Conservation (phyloP, 805 yeast species). For the Pichia ethanolica region DNA sequence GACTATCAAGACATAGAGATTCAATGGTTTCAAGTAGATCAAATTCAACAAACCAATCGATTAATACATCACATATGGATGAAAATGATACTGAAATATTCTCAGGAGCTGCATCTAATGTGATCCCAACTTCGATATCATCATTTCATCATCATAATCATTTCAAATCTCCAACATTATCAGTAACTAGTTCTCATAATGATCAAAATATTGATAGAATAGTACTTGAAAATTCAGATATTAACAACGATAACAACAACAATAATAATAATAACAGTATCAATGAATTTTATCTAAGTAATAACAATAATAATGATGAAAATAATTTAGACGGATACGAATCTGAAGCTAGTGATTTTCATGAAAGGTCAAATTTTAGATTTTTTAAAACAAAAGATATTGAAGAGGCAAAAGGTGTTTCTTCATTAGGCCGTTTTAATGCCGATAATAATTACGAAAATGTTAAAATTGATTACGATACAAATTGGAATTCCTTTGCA, state of each 20-base stretch:
- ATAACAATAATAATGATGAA: conserved; percentile 27
- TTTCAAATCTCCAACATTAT: conserved; percentile 19
- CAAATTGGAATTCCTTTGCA: conserved; percentile 63
- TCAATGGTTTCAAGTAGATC: conserved; percentile 21
- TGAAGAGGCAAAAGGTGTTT: conserved; percentile 80
- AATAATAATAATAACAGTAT: background rate
- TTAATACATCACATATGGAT: conserved; percentile 29
- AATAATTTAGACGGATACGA: conserved; percentile 29
- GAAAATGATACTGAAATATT: conserved; percentile 65
- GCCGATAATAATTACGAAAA: conserved; percentile 12
- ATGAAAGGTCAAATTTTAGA: conserved; percentile 46
- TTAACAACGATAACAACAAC: background rate
- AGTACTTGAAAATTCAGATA: background rate
- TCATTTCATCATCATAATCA: conserved; percentile 57
- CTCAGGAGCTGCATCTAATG: conserved; percentile 71
- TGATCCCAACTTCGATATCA: conserved; percentile 70
- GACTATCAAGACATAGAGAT: conserved; percentile 26
- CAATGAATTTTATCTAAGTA: background rate
- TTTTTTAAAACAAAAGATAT: conserved; percentile 82
- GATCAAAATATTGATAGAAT: conserved; percentile 5
- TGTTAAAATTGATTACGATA: conserved; percentile 60
- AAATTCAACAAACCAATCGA: conserved; percentile 5
- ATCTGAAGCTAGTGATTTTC: conserved; percentile 28
- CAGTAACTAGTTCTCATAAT: conserved; percentile 2
- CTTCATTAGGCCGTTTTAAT: conserved; percentile 52